Base-by-base conservation (phyloP, 78 protist genomes). In the Creolimax fragrantissima region DNA sequence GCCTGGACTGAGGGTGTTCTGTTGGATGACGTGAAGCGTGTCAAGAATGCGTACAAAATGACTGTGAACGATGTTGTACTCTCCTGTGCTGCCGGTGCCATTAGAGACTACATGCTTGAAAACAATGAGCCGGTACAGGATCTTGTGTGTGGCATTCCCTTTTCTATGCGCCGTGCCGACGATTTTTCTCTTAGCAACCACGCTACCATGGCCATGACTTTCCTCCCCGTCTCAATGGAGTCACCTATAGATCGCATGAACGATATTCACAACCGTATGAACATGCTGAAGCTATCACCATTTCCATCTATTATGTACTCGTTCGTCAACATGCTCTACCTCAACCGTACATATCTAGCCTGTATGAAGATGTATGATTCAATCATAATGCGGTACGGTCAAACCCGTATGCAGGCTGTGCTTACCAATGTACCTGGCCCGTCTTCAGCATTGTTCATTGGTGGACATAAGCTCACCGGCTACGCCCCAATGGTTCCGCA, bases 381-480 rank as follows among this genome's bases (percentile, higher is more conserved):
- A n/a, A 4, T 42, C 47, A 32, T 42, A 36, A 5, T 90, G 44
- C 36, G 58, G 7, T 4, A 35, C 0, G 5, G 5, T 4, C 41
- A 35, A 32, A 11, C 3, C 37, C 37, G 83, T 3, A 4, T 3
- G 35, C 92, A 35, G 83, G 35, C 81, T 42, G 81, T 90, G n/a
- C 83, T 90, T 7, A 90, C 92, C 83, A 90, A 90, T 42, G 92
- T 90, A 32, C 92, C 92, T 11, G 92, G 92, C n/a, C 92, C 92
- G 4, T 5, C 44, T 4, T 24, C 7, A 17, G 74, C 47, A 5
- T 24, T 90, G 5, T 5, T 7, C 35, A 11, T 90, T 43, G 92
- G 81, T 7, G 92, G 92, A 32, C 81, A 90, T 35, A 5, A 35
- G 7, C 4, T 90, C 3, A 81, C 37, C 41, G n/a, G 11, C 7